phyloP scores from a whole-genome alignment of 345 rosid species.

The Lumnitzera littorea region DNA sequence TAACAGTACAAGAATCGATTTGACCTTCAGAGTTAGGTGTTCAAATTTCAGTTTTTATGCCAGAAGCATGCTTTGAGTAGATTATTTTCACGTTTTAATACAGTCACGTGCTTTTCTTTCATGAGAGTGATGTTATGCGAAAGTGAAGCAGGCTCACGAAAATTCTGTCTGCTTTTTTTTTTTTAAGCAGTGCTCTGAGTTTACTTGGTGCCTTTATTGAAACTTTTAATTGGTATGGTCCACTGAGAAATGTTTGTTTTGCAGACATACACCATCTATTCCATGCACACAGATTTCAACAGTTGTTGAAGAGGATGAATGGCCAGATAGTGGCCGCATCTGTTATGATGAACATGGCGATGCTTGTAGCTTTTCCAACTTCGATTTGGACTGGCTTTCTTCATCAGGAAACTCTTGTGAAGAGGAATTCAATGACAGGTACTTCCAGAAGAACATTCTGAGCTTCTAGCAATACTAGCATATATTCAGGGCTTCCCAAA shows the following conservation, averaged over 20 bases:
- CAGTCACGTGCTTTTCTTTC: too few species aligned
- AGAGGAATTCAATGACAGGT: conserved; percentile 71
- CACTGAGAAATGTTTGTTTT: conserved; percentile 6
- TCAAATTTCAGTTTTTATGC: too few species aligned
- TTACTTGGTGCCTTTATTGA: too few species aligned
- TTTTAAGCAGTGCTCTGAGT: too few species aligned
- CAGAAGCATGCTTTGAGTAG: too few species aligned
- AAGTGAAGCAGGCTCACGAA: too few species aligned
- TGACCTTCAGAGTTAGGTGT: too few species aligned
- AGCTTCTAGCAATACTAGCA: neutral
- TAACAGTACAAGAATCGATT: too few species aligned
- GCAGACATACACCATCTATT: conserved; percentile 37
- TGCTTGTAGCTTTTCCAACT: conserved; percentile 51
- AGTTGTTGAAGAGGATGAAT: conserved; percentile 31
- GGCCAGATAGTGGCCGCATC: conserved; percentile 33
- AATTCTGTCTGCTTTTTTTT: too few species aligned
- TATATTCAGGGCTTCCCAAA: neutral
- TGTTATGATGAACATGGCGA: conserved; percentile 46
- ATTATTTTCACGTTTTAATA: too few species aligned
- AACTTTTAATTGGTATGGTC: neutral
- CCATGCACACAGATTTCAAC: conserved; percentile 23
- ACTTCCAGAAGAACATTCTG: conserved; percentile 1
- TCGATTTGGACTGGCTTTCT: conserved; percentile 83
- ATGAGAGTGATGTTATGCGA: too few species aligned
- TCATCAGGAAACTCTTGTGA: conserved; percentile 89